phyloP scores from a whole-genome alignment of 2,329 filamentous ascomycete genomes.

The Cordyceps farinosa region DNA sequence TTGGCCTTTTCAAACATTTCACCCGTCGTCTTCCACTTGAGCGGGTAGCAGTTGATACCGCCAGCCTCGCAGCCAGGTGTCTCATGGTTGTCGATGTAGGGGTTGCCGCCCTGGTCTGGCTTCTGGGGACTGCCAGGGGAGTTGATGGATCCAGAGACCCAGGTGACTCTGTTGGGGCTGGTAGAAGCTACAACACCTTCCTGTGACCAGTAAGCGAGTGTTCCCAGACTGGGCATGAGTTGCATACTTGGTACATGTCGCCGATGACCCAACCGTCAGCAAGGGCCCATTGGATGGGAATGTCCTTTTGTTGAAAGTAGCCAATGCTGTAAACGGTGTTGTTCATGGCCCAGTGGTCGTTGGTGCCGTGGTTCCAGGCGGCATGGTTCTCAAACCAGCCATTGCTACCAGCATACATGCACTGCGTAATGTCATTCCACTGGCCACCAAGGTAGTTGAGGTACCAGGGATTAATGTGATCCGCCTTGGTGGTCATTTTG shows the following conservation, averaged over 20 bases:
- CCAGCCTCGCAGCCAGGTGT: conserved; percentile 40
- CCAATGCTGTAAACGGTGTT: conserved; percentile 53
- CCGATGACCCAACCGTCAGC: conserved; percentile 52
- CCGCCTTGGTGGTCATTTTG: conserved; percentile 36
- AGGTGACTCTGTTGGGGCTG: conserved; percentile 49
- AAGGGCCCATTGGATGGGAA: conserved; percentile 53
- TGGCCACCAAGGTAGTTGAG: conserved; percentile 52
- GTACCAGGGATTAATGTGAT: conserved; percentile 50
- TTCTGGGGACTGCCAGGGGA: conserved; percentile 42
- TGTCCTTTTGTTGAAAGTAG: conserved; percentile 47
- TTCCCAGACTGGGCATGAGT: conserved; percentile 32
- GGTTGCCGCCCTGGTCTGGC: conserved; percentile 39
- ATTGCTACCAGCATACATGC: conserved; percentile 50
- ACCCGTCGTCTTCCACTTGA: conserved; percentile 51
- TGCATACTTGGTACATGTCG: conserved; percentile 48
- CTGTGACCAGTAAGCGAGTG: conserved; percentile 33
- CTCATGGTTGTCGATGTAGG: conserved; percentile 49
- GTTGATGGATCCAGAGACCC: conserved; percentile 50
- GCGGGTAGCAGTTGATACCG: conserved; percentile 48
- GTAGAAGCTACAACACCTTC: conserved; percentile 50
- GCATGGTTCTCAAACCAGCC: conserved; percentile 50
- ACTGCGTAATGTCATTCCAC: conserved; percentile 50
- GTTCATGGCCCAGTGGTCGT: conserved; percentile 51
- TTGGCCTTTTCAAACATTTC: conserved; percentile 47
- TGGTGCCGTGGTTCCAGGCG: conserved; percentile 47